Evolutionary conservation across 2,329 filamentous ascomycete genomes (phyloP), one percentile per base, ranked within the genome.

Genomic region (Erysiphe pulchra): DNA sequence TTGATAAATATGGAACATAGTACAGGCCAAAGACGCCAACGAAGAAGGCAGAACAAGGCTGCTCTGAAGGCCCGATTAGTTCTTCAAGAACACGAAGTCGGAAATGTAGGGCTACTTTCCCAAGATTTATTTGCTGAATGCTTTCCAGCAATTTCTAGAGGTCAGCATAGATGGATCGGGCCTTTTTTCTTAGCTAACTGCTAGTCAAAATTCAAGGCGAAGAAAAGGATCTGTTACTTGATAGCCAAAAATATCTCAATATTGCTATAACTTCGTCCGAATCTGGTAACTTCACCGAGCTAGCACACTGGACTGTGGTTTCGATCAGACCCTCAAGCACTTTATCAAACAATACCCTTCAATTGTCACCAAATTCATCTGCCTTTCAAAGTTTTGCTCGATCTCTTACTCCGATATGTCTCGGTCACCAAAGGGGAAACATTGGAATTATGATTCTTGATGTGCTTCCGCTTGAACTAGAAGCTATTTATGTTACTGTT

Each of bases 391-490:
- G 74, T 51, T 92, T 94, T 55, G 75, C 83, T 36, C 71, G 78
- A 46, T 68, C 70, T 2, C 63, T 83, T 28, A 76, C 84, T 20
- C 80, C 81, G 12, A 82, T 80, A 47, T 84, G 80, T 58, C 68
- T 83, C 41, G 74, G 74, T 51, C 75, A 80, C 54, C 75, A 77
- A 53, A 77, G 83, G 53, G 73, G 75, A 50, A 75, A 80, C 9
- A 80, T 94, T 51, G 86, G 94, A 60, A 79, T 95, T 50, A 68
- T 83, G 47, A 70, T 92, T 24, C 66, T 92, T 47, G 80, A 92
- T 57, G 81, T 90, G 8, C 70, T 77, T 9, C 81, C 87, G 1
- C 62, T 95, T 24, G 70, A 77, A 1, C 65, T 95, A 24, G 83
- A 94, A 49, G 83, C 81, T 0, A 71, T 95, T 14, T 93, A 84